Evolutionary conservation across 2,329 filamentous ascomycete species (phyloP), one percentile per base, ranked within the genome.

Genomic region (Botrytis fragariae): DNA sequence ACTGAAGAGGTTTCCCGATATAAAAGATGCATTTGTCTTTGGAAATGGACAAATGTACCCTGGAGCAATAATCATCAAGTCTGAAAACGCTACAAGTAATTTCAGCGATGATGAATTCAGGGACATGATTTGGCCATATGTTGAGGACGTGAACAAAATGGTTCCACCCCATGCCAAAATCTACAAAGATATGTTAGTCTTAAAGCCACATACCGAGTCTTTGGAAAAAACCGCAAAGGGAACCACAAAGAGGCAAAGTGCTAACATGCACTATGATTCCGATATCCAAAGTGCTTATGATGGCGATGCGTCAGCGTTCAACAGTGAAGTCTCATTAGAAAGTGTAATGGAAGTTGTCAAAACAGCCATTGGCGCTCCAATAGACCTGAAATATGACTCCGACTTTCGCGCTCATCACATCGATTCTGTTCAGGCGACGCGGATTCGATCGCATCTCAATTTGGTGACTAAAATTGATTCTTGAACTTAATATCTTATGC

Each of bases 191-290:
- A 72, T 67, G 69, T 57, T 72, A 37, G 39, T 72, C 10, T 35
- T 72, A 14, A 63, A 54, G 20, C 29, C 59, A 16, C 25, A 65
- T 6, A n/a, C 14, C 25, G 12, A 57, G 0, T 18, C 7, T 16
- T 57, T 72, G 45, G n/a, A 86, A 73, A 91, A 89, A 79, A 91
- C 87, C 74, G 91, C 88, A 75, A 92, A 92, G 79, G 89, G 89
- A 0, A 90, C 88, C 0, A 82, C 89, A 1, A 69, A 35, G 39
- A 72, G 69, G 61, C 37, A 35, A 57, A 16, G 18, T 29, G 37
- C 45, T n/a, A 48, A 72, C 22, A 12, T 20, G 32, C 16, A 37
- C 18, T 72, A 72, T 44, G 32, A 20, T 16, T 20, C 18, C 22
- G 37, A 45, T n/a, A 72, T 72, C n/a, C 35, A 39, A 65, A 7